Conservation (phyloP, 108 stramenopile species). For the Discostella pseudostelligera region DNA sequence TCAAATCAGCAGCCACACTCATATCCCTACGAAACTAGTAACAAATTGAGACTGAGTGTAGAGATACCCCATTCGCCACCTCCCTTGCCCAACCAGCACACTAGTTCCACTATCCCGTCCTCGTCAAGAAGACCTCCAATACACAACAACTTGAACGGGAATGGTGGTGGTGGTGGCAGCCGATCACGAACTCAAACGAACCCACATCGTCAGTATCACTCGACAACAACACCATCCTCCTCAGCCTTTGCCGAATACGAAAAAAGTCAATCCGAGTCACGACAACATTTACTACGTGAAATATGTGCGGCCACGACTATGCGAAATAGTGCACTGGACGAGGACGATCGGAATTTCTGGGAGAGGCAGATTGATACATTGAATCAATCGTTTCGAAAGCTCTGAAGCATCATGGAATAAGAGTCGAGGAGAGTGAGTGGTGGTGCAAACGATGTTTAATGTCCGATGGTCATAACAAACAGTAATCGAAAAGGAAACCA, state of each 20-base stretch:
- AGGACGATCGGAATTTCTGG: constrained; percentile 46
- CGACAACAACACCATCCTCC: not conserved
- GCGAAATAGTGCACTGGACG: constrained; percentile 37
- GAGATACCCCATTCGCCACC: constrained; percentile 33
- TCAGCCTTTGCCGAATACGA: not conserved
- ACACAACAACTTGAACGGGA: constrained; percentile 1
- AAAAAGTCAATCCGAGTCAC: constrained; percentile 17
- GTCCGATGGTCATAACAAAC: too few species aligned
- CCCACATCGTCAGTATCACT: not conserved
- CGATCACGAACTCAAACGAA: not conserved
- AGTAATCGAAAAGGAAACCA: too few species aligned
- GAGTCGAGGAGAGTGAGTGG: too few species aligned
- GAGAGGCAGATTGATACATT: constrained; percentile 50
- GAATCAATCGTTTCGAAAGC: constrained; percentile 37
- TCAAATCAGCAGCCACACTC: too few species aligned
- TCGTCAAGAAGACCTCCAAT: constrained; percentile 2
- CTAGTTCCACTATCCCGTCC: not conserved
- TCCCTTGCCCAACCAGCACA: not conserved
- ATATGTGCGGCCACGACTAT: constrained; percentile 48
- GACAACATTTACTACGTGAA: constrained; percentile 47
- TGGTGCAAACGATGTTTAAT: too few species aligned
- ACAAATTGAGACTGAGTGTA: constrained; percentile 9
- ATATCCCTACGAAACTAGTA: too few species aligned
- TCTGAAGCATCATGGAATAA: too few species aligned
- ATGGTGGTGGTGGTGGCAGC: not conserved